A percentile compares a stretch with the other conserved stretches of the same genome.
phyloP scores from a whole-genome alignment of 73 alveolate genomes.

The Blepharisma stoltei region DNA sequence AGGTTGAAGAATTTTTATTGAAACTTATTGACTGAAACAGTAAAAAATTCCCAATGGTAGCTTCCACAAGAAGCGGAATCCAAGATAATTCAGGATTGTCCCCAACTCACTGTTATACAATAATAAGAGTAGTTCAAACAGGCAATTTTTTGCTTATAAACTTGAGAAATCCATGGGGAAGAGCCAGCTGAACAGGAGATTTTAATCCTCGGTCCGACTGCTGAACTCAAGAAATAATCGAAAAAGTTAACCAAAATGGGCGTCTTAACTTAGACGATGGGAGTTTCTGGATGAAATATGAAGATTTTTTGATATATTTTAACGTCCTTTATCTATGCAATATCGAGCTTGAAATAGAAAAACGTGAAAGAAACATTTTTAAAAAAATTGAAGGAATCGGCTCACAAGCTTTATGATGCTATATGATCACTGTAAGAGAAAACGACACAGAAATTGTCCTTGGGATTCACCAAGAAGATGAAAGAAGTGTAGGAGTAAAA shows the following conservation, averaged over 20 bases:
- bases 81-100: slow-evolving; percentile 65
- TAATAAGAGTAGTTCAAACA: slow-evolving; percentile 50
- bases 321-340: slow-evolving; percentile 28
- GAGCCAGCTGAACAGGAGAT: slow-evolving; percentile 81
- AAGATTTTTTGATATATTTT: slow-evolving; percentile 41
- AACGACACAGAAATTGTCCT: background rate
- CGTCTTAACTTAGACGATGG: slow-evolving; percentile 34
- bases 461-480: background rate
- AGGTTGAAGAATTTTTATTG: slow-evolving; percentile 41
- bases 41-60: slow-evolving; percentile 46
- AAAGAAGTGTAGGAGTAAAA: background rate
- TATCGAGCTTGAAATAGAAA: background rate
- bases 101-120: slow-evolving; percentile 71
- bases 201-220: slow-evolving; percentile 34
- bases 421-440: background rate
- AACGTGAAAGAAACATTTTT: background rate
- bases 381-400: slow-evolving; percentile 7
- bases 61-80: slow-evolving; percentile 49
- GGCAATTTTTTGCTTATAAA: slow-evolving; percentile 52
- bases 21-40: slow-evolving; percentile 40
- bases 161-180: slow-evolving; percentile 93
- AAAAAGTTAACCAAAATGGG: slow-evolving; percentile 2
- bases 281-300: slow-evolving; percentile 39
- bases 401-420: background rate
- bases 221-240: slow-evolving; percentile 45